A percentile compares a stretch with the other conserved stretches of the same genome.
phyloP scores from a whole-genome alignment of 805 yeast genomes.

The Clavispora fructus region DNA sequence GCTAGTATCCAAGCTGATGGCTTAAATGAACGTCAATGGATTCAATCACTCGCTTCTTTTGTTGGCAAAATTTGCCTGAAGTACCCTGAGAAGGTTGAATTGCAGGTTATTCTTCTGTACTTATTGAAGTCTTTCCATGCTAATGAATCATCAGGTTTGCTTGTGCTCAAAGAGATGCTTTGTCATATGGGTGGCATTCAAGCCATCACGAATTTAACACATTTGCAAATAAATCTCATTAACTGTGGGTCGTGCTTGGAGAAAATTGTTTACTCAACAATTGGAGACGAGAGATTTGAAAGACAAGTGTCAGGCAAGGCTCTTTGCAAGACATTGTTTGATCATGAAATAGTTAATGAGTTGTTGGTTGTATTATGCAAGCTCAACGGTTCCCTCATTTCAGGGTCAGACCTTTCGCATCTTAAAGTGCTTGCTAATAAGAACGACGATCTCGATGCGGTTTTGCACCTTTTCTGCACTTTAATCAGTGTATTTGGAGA shows the following conservation, averaged over 20 bases:
- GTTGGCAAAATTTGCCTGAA: constrained; percentile 65
- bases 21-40: constrained; percentile 75
- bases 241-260: constrained; percentile 61
- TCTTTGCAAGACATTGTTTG: constrained; percentile 42
- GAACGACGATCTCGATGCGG: constrained; percentile 64
- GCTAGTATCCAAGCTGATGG: constrained; percentile 71
- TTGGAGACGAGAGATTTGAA: constrained; percentile 53
- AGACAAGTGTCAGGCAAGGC: constrained; percentile 44
- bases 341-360: constrained; percentile 49
- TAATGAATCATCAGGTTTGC: constrained; percentile 54
- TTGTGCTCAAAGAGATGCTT: constrained; percentile 63
- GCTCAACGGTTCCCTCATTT: constrained; percentile 35
- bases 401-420: constrained; percentile 33
- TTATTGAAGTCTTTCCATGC: constrained; percentile 58
- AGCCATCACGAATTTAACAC: constrained; percentile 59
- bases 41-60: constrained; percentile 74
- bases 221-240: constrained; percentile 57
- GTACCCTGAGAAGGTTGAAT: constrained; percentile 49
- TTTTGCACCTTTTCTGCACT: constrained; percentile 62
- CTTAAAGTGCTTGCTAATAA: constrained; percentile 68
- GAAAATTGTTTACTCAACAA: constrained; percentile 48
- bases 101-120: constrained; percentile 56
- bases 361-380: constrained; percentile 60
- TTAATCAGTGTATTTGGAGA: constrained; percentile 49
- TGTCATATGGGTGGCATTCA: constrained; percentile 76